Base-by-base conservation (phyloP, 345 rosid genomes). In the Barbarea vulgaris region DNA sequence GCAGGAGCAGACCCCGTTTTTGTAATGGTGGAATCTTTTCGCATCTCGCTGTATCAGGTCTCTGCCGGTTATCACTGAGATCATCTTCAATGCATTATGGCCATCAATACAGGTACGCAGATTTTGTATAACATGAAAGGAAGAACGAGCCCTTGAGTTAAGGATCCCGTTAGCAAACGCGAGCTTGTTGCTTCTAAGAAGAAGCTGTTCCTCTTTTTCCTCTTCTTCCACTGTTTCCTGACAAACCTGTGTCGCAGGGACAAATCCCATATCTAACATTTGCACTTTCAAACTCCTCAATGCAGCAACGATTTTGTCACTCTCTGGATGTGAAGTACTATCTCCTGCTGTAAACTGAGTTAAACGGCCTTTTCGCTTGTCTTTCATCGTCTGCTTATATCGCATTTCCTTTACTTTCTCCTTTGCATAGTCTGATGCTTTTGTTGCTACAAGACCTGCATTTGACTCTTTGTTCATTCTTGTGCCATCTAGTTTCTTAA, bases 1-100 rank as follows among this genome's bases (percentile, higher is more conserved):
- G 69, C 91, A 88, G 7, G 88, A 78, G 77, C 98, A 93, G 39
- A 77, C 53, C 0, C 96, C 95, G 30, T 88, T 77, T 52, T 50
- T 80, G 76, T 82, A 74, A 63, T 77, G 86, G 77, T 87, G 94
- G 79, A 83, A 90, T 75, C 90, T 79, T 84, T 85, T 85, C 15
- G 80, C 71, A 51, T 87, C 95, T 44, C 96, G 84, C 81, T 74
- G 74, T 46, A 72, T 53, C 30, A 93, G 67, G 52, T 69, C 76
- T 81, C 96, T 86, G 25, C 95, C 98, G n/a, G 87, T 90, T 52
- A 93, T 79, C 79, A 84, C 80, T 4, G 96, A 86, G 61, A 93
- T 78, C 31, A 90, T 80, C 79, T 88, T 88, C 52, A 87, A 27
- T 0, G 91, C 85, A 37, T 80, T 83, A 67, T 93, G 96, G 62